Base-by-base conservation (phyloP, 495 filamentous ascomycete genomes). In the Staphylotrichum tortipilum region DNA sequence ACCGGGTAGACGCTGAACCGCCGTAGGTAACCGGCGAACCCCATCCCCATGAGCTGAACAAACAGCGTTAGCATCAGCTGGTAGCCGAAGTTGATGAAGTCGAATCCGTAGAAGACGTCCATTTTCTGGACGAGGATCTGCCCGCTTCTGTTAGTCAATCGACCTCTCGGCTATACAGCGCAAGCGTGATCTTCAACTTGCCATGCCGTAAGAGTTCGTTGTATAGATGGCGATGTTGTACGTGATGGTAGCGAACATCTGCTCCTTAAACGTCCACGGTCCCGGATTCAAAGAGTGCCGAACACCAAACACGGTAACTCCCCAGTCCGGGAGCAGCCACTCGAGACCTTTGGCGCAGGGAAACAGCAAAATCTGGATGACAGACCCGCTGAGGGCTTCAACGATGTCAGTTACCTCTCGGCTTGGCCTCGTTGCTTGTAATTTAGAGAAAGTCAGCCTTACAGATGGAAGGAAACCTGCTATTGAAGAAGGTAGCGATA, bases 1-100 rank as follows among this genome's bases (percentile, higher is more conserved):
- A 63, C 61, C 0, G 63, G 63, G 26, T 69, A 66, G 12, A 79
- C 76, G 17, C 74, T 67, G 68, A 75, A 79, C 15, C 70, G 66
- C 1, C 72, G 61, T 10, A 71, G 64, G 53, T 77, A 69, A 0
- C 72, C 71, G 2, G 70, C 68, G 22, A 73, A 64, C 19, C 68
- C 66, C 51, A 73, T 72, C 10, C 72, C 72, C 40, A 71, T 64
- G 2, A 74, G 52, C 36, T 72, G 68, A 3, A 69, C 68, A 7
- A 67, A 64, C 12, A 66, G 55, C 0, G 61, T 62, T n/a, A 66
- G 26, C 59, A 64, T 66, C 9, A 76, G 59, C 44, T 74, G 66
- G 40, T 64, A 66, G 26, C 61, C 61, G 26, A 62, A 62, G 29
- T 39, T 60, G 47, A 62, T 28, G 19, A 59, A 63, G 14, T 38